phyloP scores from a whole-genome alignment of 2,329 filamentous ascomycete species.

The Trichoderma afroharzianum region DNA sequence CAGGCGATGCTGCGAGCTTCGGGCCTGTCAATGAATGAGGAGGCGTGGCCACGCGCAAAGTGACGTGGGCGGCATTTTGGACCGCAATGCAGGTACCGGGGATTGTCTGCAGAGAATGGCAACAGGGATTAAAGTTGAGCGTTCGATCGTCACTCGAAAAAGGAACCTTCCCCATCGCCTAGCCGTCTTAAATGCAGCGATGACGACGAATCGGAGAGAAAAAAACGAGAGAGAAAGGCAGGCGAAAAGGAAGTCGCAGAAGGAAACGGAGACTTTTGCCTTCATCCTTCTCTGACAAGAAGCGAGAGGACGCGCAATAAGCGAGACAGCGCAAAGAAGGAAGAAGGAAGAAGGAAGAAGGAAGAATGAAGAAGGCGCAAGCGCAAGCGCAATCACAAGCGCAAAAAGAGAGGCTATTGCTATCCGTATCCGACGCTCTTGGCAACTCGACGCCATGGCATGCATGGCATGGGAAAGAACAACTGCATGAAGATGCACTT shows the following conservation, averaged over 20 bases:
- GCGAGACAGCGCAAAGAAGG: background rate
- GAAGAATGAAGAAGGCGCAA: no score
- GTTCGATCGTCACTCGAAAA: background rate
- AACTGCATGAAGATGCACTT: slow-evolving; percentile 10
- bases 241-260: background rate
- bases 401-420: background rate
- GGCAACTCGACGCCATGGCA: background rate
- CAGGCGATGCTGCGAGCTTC: background rate
- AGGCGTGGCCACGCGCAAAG: slow-evolving; percentile 11
- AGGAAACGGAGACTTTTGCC: background rate
- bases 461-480: background rate
- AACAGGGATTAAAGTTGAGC: slow-evolving; percentile 3
- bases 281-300: background rate
- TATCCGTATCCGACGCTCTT: background rate
- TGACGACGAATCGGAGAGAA: background rate
- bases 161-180: background rate
- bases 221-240: background rate
- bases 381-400: background rate
- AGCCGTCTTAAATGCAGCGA: background rate
- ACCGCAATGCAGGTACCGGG: slow-evolving; percentile 15
- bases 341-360: background rate
- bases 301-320: background rate
- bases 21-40: background rate
- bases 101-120: slow-evolving; percentile 9
- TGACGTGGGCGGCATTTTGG: slow-evolving; percentile 17